Percentiles rank a stretch among this genome's conserved stretches.
Conservation (phyloP, 73 alveolate species). For the Diophrys appendiculata region DNA sequence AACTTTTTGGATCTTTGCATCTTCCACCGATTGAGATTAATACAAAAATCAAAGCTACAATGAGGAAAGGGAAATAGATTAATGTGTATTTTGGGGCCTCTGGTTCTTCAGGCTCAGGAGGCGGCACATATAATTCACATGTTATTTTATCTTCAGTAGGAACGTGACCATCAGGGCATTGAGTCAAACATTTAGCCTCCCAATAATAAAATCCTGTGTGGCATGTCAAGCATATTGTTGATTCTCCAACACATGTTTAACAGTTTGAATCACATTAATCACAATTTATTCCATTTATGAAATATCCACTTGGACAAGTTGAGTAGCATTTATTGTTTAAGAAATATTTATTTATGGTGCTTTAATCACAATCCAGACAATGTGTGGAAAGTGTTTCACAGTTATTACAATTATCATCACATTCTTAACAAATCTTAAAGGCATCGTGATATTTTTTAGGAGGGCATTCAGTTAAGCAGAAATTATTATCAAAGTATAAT, state of each 20-base stretch:
- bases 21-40: constrained; percentile 18
- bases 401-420: not conserved
- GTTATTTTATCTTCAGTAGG: not conserved
- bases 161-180: constrained; percentile 21
- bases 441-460: not conserved
- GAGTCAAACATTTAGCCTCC: constrained; percentile 3
- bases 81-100: not conserved
- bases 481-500: not conserved
- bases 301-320: not conserved
- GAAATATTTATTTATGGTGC: not conserved
- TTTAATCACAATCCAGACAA: not conserved
- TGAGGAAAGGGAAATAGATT: constrained; percentile 30
- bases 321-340: not conserved
- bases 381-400: not conserved
- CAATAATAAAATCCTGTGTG: constrained; percentile 5
- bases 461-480: not conserved
- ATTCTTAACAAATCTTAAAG: not conserved
- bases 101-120: not conserved
- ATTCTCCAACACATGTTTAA: not conserved
- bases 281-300: not conserved
- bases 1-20: constrained; percentile 21
- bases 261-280: not conserved
- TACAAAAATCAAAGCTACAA: constrained; percentile 8
- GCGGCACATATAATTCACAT: constrained; percentile 1
- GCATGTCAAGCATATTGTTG: constrained; percentile 15